Evolutionary conservation across 345 rosid species (phyloP).

Genomic region (Trapa incisa): DNA sequence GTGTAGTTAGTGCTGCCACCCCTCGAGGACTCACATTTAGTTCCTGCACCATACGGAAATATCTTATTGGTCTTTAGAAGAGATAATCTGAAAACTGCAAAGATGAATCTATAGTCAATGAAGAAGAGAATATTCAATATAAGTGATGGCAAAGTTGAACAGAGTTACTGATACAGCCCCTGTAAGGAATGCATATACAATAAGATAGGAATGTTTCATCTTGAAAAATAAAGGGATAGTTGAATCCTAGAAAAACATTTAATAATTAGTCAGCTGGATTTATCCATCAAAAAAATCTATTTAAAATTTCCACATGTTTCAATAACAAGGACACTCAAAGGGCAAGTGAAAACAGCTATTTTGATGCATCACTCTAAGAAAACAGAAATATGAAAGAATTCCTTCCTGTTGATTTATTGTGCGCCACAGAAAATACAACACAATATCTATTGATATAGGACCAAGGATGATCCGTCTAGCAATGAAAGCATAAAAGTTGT

Average conservation of each 20-base stretch:
- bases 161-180: neutral
- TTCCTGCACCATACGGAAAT: conserved; percentile 38
- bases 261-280: neutral
- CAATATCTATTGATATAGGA: too few species aligned
- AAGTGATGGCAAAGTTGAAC: neutral
- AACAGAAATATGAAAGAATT: too few species aligned
- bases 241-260: neutral
- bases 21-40: conserved; percentile 54
- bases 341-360: neutral
- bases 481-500: neutral
- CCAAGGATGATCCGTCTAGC: neutral
- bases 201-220: neutral
- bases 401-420: neutral
- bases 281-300: neutral
- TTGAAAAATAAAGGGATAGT: neutral
- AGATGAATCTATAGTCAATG: neutral
- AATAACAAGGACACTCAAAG: neutral
- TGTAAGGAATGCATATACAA: neutral
- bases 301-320: neutral
- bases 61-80: neutral
- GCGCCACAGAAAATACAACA: neutral
- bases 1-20: conserved; percentile 47
- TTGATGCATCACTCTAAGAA: too few species aligned
- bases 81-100: neutral
- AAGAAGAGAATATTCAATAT: neutral